These are phyloP conservation scores for Cercophora samala DNA, from an alignment of 495 filamentous ascomycete species.

Conservation along the genomic window DNA sequence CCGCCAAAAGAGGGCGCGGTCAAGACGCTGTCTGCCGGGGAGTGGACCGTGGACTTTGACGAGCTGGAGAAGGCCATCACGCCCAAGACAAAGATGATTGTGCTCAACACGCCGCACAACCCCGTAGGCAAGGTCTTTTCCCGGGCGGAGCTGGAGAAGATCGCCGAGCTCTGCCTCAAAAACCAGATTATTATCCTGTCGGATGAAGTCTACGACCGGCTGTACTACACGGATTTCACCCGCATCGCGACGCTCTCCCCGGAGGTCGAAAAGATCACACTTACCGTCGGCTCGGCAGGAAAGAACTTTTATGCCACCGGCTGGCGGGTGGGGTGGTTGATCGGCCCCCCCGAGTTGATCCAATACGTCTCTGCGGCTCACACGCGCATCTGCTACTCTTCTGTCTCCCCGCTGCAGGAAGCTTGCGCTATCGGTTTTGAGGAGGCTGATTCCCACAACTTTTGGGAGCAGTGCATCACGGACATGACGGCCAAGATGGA, in stretches of 20 bases:
- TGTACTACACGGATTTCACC: conserved; percentile 93
- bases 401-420: conserved; percentile 90
- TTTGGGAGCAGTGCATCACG: conserved; percentile 79
- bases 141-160: conserved; percentile 72
- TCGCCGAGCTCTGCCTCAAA: conserved; percentile 88
- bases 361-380: conserved; percentile 90
- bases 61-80: conserved; percentile 84
- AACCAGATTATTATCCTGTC: conserved; percentile 93
- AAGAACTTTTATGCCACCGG: conserved; percentile 98
- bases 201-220: conserved; percentile 93
- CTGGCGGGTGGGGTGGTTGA: conserved; percentile 93
- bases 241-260: conserved; percentile 84
- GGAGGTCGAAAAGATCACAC: conserved; percentile 77
- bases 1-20: conserved; percentile 80
- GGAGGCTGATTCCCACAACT: conserved; percentile 73
- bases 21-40: conserved; percentile 74
- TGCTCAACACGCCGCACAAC: conserved; percentile 80
- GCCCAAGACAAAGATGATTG: conserved; percentile 88
- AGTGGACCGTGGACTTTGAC: conserved; percentile 84
- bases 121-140: conserved; percentile 95
- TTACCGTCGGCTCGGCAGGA: conserved; percentile 91
- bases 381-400: conserved; percentile 93
- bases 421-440: conserved; percentile 96
- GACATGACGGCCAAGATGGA: conserved; percentile 92
- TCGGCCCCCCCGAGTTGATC: conserved; percentile 83